Percentiles rank a stretch among this genome's conserved stretches.
Conservation (phyloP, 2,329 filamentous ascomycete species). For the Sporothrix curviconia region DNA sequence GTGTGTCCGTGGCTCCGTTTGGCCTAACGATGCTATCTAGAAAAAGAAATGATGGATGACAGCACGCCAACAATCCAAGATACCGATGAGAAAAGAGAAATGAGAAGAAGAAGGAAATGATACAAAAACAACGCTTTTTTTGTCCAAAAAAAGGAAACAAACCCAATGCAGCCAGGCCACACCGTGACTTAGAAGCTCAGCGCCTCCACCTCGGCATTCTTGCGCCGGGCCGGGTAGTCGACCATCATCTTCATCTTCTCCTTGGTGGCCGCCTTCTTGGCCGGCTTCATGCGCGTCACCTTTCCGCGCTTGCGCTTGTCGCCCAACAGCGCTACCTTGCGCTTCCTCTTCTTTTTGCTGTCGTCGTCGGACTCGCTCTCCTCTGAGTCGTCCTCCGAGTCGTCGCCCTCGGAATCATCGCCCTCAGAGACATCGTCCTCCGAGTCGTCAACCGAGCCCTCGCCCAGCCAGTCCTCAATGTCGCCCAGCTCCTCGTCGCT, state of each 20-base stretch:
- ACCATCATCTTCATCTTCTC: constrained; percentile 20
- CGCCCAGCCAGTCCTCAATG: constrained; percentile 89
- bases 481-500: constrained; percentile 72
- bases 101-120: background rate
- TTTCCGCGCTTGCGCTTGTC: constrained; percentile 46
- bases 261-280: constrained; percentile 51
- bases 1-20: background rate
- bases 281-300: constrained; percentile 44
- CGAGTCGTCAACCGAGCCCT: constrained; percentile 56
- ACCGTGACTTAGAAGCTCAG: constrained; percentile 4
- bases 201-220: constrained; percentile 8
- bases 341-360: constrained; percentile 41
- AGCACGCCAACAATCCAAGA: too few relatives aligned
- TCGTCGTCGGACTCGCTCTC: constrained; percentile 48
- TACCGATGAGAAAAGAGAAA: background rate
- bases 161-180: background rate
- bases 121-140: background rate
- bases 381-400: constrained; percentile 52
- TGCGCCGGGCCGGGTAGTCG: constrained; percentile 11
- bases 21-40: constrained; percentile 5
- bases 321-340: constrained; percentile 51
- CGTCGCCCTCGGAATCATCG: constrained; percentile 52
- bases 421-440: constrained; percentile 54
- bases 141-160: background rate
- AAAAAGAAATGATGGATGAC: too few relatives aligned